Evolutionary conservation across 179 eudicot genomes (phyloP), one percentile per base, ranked within the genome.

Genomic region (Drosera spatulata): DNA sequence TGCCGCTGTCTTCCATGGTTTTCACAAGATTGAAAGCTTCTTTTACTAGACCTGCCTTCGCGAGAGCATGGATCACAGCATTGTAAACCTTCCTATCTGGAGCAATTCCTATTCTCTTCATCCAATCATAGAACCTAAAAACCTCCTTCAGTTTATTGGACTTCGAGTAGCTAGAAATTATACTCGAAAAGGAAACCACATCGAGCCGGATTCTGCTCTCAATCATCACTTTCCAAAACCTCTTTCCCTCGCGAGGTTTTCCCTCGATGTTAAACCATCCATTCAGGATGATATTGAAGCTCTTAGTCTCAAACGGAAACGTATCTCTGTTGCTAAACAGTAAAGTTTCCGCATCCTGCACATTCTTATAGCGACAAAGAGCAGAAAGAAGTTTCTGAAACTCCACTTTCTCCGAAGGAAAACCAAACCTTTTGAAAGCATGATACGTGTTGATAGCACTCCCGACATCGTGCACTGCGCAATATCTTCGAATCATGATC

Each of bases 1-100:
- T 72, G 44, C 95, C 90, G 8, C 68, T 67, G 9, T 81, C 80
- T 55, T 81, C 85, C 97, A 90, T 90, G 55, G 75, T 66, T 63
- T 69, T 75, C 78, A 90, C 52, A 39, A 87, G 71, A 60, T 65
- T 58, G 39, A 83, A 71, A 9, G 90, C 88, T 70, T 87, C 95
- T 59, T 69, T 77, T 55, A 77, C 76, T 47, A 60, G 78, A 44
- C 79, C 82, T 14, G 75, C 84, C 63, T 85, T 90, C 22, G 95
- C 87, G 61, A 90, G 80, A 55, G 93, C 90, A 51, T 82, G 85
- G 60, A 87, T 76, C 63, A 87, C 83, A 10, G 82, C 85, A 71
- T 90, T 85, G 64, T 87, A 90, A 46, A 81, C 89, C 75, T 87
- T 87, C 75, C 79, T 81, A 72, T 90, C 97, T 1, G 84, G 90